A percentile compares a stretch with the other conserved stretches of the same genome.
phyloP scores from a whole-genome alignment of 2,329 filamentous ascomycete genomes.

The Emericellopsis cladophorae region DNA sequence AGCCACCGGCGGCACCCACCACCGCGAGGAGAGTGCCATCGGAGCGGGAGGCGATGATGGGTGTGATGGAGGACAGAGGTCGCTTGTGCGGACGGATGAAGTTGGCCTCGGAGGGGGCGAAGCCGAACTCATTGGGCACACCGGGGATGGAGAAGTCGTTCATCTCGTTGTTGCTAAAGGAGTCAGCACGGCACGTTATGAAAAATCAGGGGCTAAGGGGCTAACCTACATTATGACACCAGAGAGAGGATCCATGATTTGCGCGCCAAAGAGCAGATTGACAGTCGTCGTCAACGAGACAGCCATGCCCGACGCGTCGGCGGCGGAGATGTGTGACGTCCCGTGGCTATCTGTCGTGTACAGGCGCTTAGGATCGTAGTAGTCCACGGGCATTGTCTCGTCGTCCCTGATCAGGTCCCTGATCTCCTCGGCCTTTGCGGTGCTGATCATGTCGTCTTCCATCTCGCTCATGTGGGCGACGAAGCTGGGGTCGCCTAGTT shows the following conservation, averaged over 20 bases:
- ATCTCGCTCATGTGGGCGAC: conserved; percentile 49
- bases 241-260: conserved; percentile 66
- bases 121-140: conserved; percentile 70
- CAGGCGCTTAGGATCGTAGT: conserved; percentile 58
- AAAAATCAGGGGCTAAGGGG: conserved; percentile 23
- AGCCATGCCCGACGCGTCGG: conserved; percentile 62
- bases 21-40: conserved; percentile 54
- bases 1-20: conserved; percentile 69
- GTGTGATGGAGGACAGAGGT: conserved; percentile 71
- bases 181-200: background rate
- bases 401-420: conserved; percentile 58
- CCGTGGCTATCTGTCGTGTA: conserved; percentile 60
- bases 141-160: conserved; percentile 81
- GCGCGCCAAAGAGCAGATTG: conserved; percentile 74
- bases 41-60: conserved; percentile 56
- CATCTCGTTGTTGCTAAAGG: conserved; percentile 46
- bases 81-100: conserved; percentile 72
- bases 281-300: conserved; percentile 77
- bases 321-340: conserved; percentile 60
- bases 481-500: conserved; percentile 73
- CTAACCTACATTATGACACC: conserved; percentile 57
- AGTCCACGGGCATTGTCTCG: conserved; percentile 56
- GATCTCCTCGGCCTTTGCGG: conserved; percentile 43
- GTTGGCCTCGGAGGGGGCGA: conserved; percentile 67
- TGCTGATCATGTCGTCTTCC: conserved; percentile 55